Evolutionary conservation across 805 yeast species (phyloP), one percentile per base, ranked within the genome.

Genomic region (Sugiyamaella qingdaonensis): DNA sequence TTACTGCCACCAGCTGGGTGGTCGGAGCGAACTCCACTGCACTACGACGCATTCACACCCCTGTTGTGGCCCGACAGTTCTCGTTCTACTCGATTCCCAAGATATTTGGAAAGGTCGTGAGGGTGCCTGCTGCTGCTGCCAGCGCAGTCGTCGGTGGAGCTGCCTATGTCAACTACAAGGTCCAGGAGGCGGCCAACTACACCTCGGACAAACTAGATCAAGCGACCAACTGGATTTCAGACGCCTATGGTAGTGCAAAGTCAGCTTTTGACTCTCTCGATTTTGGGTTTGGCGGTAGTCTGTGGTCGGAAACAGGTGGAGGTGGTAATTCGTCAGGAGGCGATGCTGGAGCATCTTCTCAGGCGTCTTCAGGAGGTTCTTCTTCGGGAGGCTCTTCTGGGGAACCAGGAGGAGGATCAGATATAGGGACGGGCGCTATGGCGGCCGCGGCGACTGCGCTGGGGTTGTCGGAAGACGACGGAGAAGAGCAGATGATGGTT

Each of bases 91-190:
- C 56, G 10, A 54, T 59, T 18, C 63, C 63, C 44, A 57, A 57
- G 55, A 16, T 58, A 21, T 29, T 56, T 34, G 61, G 50, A 24
- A 62, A 58, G 49, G 53, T 57, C 33, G 54, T 55, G 45, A 47
- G 61, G 2, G 61, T 59, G 1, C 97, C 97, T 0, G 92, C 89
- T 0, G 92, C 90, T 0, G 72, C 90, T 0, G 98, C 97, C 1
- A 91, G 95, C 7, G 90, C 96, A 0, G 69, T 90, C 34, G 97
- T 95, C 2, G 98, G 97, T 10, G 96, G 95, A 7, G 95, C 96
- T 0, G 85, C 96, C 2, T 94, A 90, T 65, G 84, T 92, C 47
- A 89, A 91, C 16, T 91, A 91, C 68, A 92, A 94, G 67, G 86
- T 91, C 9, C 95, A 90, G 36, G 95, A 92, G 68, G 95, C 95